Conservation (phyloP, 1,139 yeast genomes). For the Yamadazyma friedrichii region DNA sequence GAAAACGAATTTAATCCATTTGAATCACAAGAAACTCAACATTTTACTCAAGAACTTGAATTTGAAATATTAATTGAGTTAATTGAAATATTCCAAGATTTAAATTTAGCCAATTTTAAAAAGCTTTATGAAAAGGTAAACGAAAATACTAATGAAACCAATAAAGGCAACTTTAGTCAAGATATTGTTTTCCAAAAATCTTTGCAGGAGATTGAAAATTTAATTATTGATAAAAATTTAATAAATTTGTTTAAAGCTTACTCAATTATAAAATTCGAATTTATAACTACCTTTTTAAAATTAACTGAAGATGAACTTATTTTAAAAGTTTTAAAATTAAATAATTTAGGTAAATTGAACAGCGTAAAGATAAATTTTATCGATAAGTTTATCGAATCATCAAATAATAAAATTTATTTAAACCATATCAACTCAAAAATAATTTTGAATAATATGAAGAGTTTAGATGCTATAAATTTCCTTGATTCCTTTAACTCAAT, state of each 20-base stretch:
- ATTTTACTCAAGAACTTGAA: conserved; percentile 38
- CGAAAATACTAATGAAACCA: conserved; percentile 17
- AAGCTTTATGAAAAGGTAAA: conserved; percentile 14
- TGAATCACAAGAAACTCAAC: conserved; percentile 57
- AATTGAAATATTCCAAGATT: conserved; percentile 31
- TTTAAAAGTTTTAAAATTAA: conserved; percentile 35
- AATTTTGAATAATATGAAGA: conserved; percentile 26
- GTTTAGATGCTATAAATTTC: conserved; percentile 11
- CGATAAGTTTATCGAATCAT: conserved; percentile 23
- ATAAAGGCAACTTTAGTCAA: conserved; percentile 15
- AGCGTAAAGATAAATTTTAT: conserved; percentile 47
- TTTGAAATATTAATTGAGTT: conserved; percentile 29
- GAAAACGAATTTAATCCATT: conserved; percentile 69
- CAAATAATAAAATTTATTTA: conserved; percentile 15
- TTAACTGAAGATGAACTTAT: conserved; percentile 32
- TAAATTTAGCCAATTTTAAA: conserved; percentile 24
- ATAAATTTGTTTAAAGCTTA: conserved; percentile 30
- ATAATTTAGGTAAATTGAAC: conserved; percentile 43
- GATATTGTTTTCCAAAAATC: conserved; percentile 36
- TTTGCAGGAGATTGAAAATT: conserved; percentile 24
- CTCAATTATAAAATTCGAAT: conserved; percentile 26
- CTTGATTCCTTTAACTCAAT: neutral
- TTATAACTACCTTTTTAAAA: conserved; percentile 22
- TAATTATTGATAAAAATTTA: conserved; percentile 32
- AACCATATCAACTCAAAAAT: conserved; percentile 15